Percentiles rank a stretch among this genome's conserved stretches.
Evolutionary conservation across 2,329 filamentous ascomycete genomes (phyloP).

Genomic region (Monosporascus sp.): DNA sequence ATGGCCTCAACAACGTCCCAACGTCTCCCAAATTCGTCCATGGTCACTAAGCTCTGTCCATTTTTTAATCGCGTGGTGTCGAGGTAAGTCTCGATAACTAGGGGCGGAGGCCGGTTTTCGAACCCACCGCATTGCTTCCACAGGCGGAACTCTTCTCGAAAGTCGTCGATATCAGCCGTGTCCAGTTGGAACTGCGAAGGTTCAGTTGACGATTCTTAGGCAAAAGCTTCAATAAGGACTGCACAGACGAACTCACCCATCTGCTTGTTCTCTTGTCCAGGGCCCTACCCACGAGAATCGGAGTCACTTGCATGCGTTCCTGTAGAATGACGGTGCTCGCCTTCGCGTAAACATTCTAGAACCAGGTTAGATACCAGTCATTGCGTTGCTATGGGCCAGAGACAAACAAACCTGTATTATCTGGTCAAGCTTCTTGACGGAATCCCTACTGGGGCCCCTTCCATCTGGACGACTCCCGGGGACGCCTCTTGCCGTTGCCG

Average conservation of each 20-base stretch:
- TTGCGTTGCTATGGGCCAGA: neutral
- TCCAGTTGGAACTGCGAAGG: slow-evolving; percentile 80
- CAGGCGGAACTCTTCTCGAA: slow-evolving; percentile 70
- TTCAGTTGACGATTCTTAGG: slow-evolving; percentile 5
- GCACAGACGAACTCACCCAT: slow-evolving; percentile 22
- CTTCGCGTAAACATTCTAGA: slow-evolving; percentile 86
- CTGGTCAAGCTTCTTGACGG: slow-evolving; percentile 78
- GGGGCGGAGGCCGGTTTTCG: slow-evolving; percentile 70
- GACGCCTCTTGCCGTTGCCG: slow-evolving; percentile 37
- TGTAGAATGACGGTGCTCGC: slow-evolving; percentile 78
- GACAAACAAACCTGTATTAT: slow-evolving; percentile 70
- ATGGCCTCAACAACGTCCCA: slow-evolving; percentile 89
- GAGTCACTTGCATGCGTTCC: slow-evolving; percentile 63
- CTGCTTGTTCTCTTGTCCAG: slow-evolving; percentile 24
- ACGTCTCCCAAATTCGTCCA: slow-evolving; percentile 84
- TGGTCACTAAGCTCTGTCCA: slow-evolving; percentile 79
- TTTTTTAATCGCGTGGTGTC: slow-evolving; percentile 73
- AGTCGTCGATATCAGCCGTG: slow-evolving; percentile 85
- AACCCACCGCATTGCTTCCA: slow-evolving; percentile 80
- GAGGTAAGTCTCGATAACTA: slow-evolving; percentile 87
- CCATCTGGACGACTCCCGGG: slow-evolving; percentile 36
- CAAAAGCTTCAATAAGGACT: neutral
- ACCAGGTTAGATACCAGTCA: slow-evolving; percentile 7
- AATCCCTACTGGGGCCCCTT: slow-evolving; percentile 54
- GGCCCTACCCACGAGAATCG: slow-evolving; percentile 21